Percentiles rank a stretch among this genome's conserved stretches.
Conservation (phyloP, 768 basidiomycete genomes). For the Calocybe indica region DNA sequence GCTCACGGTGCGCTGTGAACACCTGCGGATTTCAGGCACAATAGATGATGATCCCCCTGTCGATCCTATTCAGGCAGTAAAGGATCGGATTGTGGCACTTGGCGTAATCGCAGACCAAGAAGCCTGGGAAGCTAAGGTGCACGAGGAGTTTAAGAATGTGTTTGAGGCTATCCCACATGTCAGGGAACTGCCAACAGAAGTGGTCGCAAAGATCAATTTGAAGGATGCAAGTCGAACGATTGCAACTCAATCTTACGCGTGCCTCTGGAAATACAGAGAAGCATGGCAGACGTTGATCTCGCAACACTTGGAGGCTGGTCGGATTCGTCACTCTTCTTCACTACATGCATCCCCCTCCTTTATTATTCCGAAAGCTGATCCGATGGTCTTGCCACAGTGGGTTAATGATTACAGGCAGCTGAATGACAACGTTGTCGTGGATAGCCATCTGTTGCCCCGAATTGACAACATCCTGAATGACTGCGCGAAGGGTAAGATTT, state of each 20-base stretch:
- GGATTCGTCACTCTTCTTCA: slow-evolving; percentile 20
- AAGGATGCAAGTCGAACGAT: slow-evolving; percentile 22
- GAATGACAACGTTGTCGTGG: slow-evolving; percentile 22
- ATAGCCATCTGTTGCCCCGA: slow-evolving; percentile 21
- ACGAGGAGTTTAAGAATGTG: slow-evolving; percentile 10
- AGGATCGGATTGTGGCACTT: background rate
- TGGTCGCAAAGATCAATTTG: slow-evolving; percentile 15
- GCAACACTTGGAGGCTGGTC: slow-evolving; percentile 24
- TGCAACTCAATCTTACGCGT: slow-evolving; percentile 19
- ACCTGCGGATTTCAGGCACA: too few species aligned
- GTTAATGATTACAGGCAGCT: slow-evolving; percentile 27
- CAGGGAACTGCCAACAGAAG: slow-evolving; percentile 14
- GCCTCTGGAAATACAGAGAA: slow-evolving; percentile 23
- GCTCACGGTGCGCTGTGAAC: too few species aligned
- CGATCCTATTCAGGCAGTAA: background rate
- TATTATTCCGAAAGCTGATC: slow-evolving; percentile 28
- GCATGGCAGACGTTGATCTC: slow-evolving; percentile 27
- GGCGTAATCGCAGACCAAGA: background rate
- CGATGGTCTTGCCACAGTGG: slow-evolving; percentile 22
- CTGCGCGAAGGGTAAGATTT: slow-evolving; percentile 27
- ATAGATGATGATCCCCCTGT: too few species aligned
- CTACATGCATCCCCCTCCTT: slow-evolving; percentile 28
- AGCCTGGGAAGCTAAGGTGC: slow-evolving; percentile 1
- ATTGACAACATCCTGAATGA: slow-evolving; percentile 27
- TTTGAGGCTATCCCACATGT: slow-evolving; percentile 24